Conservation (phyloP, 1,284 basidiomycete species). For the Cutaneotrichosporon cavernicola region DNA sequence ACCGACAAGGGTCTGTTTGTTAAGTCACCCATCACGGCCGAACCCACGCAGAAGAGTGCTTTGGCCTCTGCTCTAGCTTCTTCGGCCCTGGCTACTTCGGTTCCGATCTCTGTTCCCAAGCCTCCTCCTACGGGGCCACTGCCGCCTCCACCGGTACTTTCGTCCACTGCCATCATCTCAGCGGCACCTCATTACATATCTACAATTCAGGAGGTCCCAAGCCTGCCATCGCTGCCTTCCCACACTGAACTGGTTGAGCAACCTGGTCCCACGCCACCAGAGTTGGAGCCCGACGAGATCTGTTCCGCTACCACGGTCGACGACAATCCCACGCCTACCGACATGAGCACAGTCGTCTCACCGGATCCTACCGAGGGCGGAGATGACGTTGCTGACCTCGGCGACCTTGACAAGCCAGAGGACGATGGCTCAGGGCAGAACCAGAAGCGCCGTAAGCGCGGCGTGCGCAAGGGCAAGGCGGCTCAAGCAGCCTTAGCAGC, state of each 20-base stretch:
- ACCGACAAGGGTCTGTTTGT: constrained; percentile 41
- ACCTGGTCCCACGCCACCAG: constrained; percentile 20
- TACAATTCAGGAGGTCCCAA: neutral
- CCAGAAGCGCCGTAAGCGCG: constrained; percentile 51
- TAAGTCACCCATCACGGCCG: constrained; percentile 42
- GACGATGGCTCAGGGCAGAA: constrained; percentile 43
- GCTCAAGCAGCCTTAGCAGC: constrained; percentile 48
- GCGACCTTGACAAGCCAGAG: constrained; percentile 19
- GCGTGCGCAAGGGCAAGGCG: constrained; percentile 53
- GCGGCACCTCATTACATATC: neutral
- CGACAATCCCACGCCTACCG: constrained; percentile 43
- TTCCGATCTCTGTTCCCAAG: neutral
- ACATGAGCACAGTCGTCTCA: constrained; percentile 35
- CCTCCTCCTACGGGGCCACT: neutral
- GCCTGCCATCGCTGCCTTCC: constrained; percentile 19
- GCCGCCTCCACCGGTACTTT: constrained; percentile 3
- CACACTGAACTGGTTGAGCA: constrained; percentile 20
- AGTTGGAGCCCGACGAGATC: constrained; percentile 23
- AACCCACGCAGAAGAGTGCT: constrained; percentile 31
- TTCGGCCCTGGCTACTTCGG: constrained; percentile 5
- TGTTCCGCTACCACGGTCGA: constrained; percentile 40
- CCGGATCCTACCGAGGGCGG: constrained; percentile 30
- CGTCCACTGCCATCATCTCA: neutral
- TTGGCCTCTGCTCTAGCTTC: constrained; percentile 38
- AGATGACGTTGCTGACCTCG: constrained; percentile 17